Base-by-base conservation (phyloP, 192 early-diverging fungal genomes). In the Polychytrium aggregatum region DNA sequence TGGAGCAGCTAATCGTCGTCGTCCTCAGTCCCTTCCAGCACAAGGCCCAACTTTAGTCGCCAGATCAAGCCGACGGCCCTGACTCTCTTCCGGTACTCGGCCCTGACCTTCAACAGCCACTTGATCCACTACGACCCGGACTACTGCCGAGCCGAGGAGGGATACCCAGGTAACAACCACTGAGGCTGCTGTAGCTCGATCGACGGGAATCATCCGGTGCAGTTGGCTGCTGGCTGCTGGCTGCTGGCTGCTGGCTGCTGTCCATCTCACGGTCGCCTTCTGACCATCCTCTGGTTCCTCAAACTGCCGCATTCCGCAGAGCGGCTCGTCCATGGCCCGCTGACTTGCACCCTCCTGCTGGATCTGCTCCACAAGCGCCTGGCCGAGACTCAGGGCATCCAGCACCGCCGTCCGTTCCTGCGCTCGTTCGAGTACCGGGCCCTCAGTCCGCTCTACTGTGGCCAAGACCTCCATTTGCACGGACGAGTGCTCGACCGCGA, bases 71-170 rank as follows among this genome's bases (percentile, higher is more conserved):
- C 88, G 16, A 78, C 74, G 9, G 62, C 82, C 26, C 77, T 88
- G 28, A 72, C 78, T 17, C 59, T 89, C 27, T 94, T 94, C 61
- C 65, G 87, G 27, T 95, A 85, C 62, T 92, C 88, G 22, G 87
- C 91, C 24, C 49, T 92, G 61, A 86, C 85, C 2, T 95, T 87
- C 70, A 95, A 95, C 59, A 78, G 76, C 40, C 88, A 95, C 59
- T 71, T 74, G 25, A 89, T 95, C 40, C 91, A 95, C 54, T 95
- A 85, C 63, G 85, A 94, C 52, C 63, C 71, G 16, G 45, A 55
- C 8, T 88, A 90, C 48, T 74, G 85, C 13, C 72, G 67, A 33
- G 56, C 74, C 9, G 55, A 72, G 4, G 88, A 91, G 54, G 63
- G 69, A 26, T 80, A 86, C 43, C 76, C 78, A 44, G 74, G 78